Conservation (phyloP, 1,284 basidiomycete species). For the Ganoderma sp. region DNA sequence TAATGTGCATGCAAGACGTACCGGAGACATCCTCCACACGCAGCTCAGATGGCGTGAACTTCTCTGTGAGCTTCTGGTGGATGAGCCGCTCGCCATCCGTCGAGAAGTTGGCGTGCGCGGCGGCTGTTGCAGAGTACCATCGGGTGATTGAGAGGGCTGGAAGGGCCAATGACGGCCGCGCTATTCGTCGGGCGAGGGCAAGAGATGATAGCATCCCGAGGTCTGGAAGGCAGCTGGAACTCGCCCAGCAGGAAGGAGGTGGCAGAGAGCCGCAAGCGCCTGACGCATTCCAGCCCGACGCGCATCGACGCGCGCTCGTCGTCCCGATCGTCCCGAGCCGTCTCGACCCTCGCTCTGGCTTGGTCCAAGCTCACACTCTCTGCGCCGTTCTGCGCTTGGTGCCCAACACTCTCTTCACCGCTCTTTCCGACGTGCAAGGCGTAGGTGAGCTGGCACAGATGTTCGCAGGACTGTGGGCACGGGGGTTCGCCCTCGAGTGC, state of each 20-base stretch:
- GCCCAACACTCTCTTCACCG: conserved; percentile 1
- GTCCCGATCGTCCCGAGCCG: conserved; percentile 16
- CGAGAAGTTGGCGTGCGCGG: conserved; percentile 37
- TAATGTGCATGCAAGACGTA: conserved; percentile 37
- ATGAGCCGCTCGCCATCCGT: conserved; percentile 73
- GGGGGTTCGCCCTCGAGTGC: conserved; percentile 31
- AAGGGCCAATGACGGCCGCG: conserved; percentile 26
- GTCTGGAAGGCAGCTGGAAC: conserved; percentile 27
- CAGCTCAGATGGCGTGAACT: conserved; percentile 77
- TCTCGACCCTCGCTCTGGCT: conserved; percentile 14
- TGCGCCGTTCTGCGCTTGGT: background rate
- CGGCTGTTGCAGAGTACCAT: conserved; percentile 18
- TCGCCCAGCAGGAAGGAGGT: conserved; percentile 17
- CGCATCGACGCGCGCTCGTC: conserved; percentile 5
- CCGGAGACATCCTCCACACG: conserved; percentile 91
- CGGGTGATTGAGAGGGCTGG: conserved; percentile 19
- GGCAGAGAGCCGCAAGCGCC: conserved; percentile 8
- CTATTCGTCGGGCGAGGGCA: conserved; percentile 37
- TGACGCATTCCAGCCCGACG: conserved; percentile 9
- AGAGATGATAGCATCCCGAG: conserved; percentile 39
- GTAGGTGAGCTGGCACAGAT: conserved; percentile 17
- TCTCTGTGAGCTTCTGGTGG: conserved; percentile 71
- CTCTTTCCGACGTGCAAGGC: conserved; percentile 12
- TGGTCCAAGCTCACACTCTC: background rate
- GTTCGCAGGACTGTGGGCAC: conserved; percentile 31